Evolutionary conservation across 2,329 filamentous ascomycete species (phyloP).

Genomic region (Dendrostoma leiphaemia): DNA sequence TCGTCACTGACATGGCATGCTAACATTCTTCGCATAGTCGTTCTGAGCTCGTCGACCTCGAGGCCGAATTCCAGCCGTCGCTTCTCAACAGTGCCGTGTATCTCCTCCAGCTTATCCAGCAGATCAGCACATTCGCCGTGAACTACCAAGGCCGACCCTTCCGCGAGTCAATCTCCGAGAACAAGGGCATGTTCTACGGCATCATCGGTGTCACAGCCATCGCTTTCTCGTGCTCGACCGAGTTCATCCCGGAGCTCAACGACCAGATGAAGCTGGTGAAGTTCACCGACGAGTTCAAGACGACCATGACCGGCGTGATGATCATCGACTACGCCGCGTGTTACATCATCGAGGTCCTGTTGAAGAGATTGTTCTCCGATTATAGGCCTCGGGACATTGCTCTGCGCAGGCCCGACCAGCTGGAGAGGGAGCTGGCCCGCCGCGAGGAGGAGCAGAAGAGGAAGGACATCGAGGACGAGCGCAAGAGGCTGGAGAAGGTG

Average conservation of each 20-base stretch:
- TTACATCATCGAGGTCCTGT: conserved; percentile 79
- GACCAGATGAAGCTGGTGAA: conserved; percentile 88
- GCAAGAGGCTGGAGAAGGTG: conserved; percentile 51
- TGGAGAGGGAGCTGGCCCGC: conserved; percentile 70
- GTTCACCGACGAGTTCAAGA: conserved; percentile 86
- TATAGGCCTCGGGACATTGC: conserved; percentile 94
- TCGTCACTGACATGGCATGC: conserved; percentile 2
- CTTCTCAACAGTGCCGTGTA: conserved; percentile 97
- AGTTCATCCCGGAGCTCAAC: conserved; percentile 94
- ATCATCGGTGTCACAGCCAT: conserved; percentile 86
- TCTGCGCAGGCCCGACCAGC: conserved; percentile 78
- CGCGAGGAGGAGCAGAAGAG: conserved; percentile 56
- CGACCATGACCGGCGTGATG: conserved; percentile 82
- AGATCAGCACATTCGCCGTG: conserved; percentile 98
- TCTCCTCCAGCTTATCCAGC: conserved; percentile 94
- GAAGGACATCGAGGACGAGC: conserved; percentile 47
- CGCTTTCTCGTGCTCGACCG: conserved; percentile 90
- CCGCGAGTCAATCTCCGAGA: conserved; percentile 92
- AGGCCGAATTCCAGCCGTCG: conserved; percentile 90
- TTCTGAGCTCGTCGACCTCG: conserved; percentile 71
- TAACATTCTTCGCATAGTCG: conserved; percentile 38
- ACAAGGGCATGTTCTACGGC: conserved; percentile 97
- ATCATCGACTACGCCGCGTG: conserved; percentile 82
- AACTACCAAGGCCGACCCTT: conserved; percentile 99
- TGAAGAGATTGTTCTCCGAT: conserved; percentile 87